Percentiles rank a stretch among this genome's conserved stretches.
These are phyloP conservation scores for Leucaena leucocephala DNA, from an alignment of 306 rosid genomes.

Conservation along the genomic window DNA sequence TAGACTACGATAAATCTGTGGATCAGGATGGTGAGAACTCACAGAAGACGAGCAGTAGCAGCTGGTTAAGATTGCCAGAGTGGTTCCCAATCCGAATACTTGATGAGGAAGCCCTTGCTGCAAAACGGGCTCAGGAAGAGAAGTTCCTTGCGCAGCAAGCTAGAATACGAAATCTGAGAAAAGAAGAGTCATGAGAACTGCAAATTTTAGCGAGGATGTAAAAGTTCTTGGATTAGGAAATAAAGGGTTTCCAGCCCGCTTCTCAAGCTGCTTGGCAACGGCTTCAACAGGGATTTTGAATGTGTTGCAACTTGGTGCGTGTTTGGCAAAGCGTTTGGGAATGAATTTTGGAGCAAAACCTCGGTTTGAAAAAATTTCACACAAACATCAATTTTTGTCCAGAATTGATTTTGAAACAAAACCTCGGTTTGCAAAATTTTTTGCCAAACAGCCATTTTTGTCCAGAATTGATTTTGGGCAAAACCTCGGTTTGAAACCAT, in stretches of 20 bases:
- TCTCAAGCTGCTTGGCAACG: slow-evolving; percentile 32
- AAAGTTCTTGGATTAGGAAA: slow-evolving; percentile 1
- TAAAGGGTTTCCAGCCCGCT: slow-evolving; percentile 29
- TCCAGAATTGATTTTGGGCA: too few relatives aligned
- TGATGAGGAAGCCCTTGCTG: slow-evolving; percentile 84
- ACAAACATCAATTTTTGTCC: too few relatives aligned
- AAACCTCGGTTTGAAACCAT: too few relatives aligned
- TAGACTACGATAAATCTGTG: slow-evolving; percentile 51
- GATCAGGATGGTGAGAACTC: slow-evolving; percentile 35
- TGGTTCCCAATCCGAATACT: slow-evolving; percentile 88
- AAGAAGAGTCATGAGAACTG: slow-evolving; percentile 60
- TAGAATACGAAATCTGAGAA: slow-evolving; percentile 56
- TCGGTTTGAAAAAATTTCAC: too few relatives aligned
- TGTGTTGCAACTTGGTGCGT: slow-evolving; percentile 38
- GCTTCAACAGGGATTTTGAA: slow-evolving; percentile 42
- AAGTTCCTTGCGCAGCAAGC: slow-evolving; percentile 64
- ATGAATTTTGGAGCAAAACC: too few relatives aligned
- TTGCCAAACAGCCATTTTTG: too few relatives aligned
- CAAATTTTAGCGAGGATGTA: not conserved
- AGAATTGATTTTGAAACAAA: too few relatives aligned
- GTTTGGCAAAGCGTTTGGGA: too few relatives aligned
- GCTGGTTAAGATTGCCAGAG: slow-evolving; percentile 75
- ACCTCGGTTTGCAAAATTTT: too few relatives aligned
- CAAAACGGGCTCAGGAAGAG: slow-evolving; percentile 70
- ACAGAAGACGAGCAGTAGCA: slow-evolving; percentile 45